Evolutionary conservation across 2,329 filamentous ascomycete genomes (phyloP).

Genomic region (Botrytis pseudocinerea): DNA sequence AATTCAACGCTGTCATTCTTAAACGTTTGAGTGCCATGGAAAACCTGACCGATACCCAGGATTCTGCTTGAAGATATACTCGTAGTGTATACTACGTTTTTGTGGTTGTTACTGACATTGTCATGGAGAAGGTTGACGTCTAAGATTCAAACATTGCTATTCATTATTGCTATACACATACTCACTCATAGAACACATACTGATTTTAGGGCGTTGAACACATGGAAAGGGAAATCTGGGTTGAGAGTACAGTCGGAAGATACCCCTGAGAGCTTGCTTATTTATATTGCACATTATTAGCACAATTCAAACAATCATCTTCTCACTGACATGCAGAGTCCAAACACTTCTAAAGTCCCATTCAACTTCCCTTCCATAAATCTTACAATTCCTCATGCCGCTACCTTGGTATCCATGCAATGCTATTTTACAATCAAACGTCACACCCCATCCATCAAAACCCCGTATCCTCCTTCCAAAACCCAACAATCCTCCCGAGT

Average conservation of each 20-base stretch:
- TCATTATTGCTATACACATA: slow-evolving; percentile 32
- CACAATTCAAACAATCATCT: slow-evolving; percentile 3
- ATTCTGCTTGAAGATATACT: slow-evolving; percentile 1
- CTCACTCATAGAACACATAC: slow-evolving; percentile 27
- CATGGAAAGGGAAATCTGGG: background rate
- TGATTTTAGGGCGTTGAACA: slow-evolving; percentile 26
- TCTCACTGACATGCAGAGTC: background rate
- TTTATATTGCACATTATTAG: slow-evolving; percentile 15
- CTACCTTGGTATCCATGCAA: slow-evolving; percentile 1
- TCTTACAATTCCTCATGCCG: slow-evolving; percentile 9
- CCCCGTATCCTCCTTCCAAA: slow-evolving; percentile 36
- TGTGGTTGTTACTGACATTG: background rate
- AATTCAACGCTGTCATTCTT: slow-evolving; percentile 34
- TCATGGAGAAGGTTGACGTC: background rate
- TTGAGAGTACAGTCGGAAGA: slow-evolving; percentile 25
- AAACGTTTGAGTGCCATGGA: slow-evolving; percentile 34
- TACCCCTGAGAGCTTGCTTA: slow-evolving; percentile 30
- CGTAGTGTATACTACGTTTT: background rate
- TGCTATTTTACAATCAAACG: slow-evolving; percentile 20
- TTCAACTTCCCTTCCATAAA: background rate
- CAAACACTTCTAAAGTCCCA: background rate
- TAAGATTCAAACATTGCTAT: slow-evolving; percentile 28
- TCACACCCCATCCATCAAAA: slow-evolving; percentile 30
- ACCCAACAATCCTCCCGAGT: slow-evolving; percentile 36
- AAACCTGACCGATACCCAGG: background rate